phyloP scores from a whole-genome alignment of 495 filamentous ascomycete species.

The Hypoxylon fragiforme region DNA sequence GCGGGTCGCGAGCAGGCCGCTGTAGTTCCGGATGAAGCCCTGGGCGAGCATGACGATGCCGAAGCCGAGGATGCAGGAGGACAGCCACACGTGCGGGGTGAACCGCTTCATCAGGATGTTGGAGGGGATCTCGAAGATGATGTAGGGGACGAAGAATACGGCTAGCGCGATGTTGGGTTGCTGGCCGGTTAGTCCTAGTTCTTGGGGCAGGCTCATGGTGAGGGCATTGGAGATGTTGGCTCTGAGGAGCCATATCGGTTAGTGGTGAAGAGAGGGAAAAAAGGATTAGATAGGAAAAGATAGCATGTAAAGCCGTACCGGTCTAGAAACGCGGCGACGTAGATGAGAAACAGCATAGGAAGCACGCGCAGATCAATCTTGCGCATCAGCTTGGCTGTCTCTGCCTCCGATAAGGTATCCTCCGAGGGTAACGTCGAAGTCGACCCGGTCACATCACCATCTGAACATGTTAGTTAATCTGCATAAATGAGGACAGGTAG shows the following conservation, averaged over 20 bases:
- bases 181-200: constrained; percentile 61
- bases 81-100: constrained; percentile 49
- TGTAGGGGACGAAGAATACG: constrained; percentile 84
- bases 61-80: constrained; percentile 58
- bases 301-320: constrained; percentile 41
- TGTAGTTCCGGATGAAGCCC: constrained; percentile 52
- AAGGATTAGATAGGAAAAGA: constrained; percentile 26
- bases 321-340: constrained; percentile 76
- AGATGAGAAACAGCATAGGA: constrained; percentile 77
- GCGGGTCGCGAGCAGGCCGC: constrained; percentile 53
- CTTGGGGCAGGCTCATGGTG: constrained; percentile 61
- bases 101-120: constrained; percentile 76
- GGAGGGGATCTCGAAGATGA: constrained; percentile 74
- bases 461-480: not conserved
- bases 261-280: too few species aligned
- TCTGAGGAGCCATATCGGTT: not conserved
- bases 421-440: not conserved
- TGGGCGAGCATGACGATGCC: constrained; percentile 54
- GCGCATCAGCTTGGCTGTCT: constrained; percentile 53
- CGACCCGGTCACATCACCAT: not conserved
- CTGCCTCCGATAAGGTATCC: not conserved
- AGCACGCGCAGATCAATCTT: constrained; percentile 81
- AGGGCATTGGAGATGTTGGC: constrained; percentile 62
- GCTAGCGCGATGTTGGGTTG: constrained; percentile 69
- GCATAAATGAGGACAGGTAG: not conserved